Percentiles rank a stretch among this genome's conserved stretches.
phyloP scores from a whole-genome alignment of 257 asterid genomes.

The Orobanche coerulescens region DNA sequence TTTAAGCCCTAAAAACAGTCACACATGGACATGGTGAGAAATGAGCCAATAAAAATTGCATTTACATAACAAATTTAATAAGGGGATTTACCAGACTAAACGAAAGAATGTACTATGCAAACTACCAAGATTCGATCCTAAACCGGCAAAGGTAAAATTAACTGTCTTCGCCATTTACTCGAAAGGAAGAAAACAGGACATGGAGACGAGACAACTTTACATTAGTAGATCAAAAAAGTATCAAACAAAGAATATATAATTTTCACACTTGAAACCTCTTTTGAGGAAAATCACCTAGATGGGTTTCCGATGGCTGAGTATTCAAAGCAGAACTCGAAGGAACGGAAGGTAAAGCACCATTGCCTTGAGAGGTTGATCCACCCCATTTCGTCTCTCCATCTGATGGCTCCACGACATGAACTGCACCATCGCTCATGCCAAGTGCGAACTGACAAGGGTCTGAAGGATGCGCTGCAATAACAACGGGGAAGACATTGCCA shows the following conservation, averaged over 20 bases:
- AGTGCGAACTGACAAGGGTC: constrained; percentile 85
- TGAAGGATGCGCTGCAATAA: constrained; percentile 85
- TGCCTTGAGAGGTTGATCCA: constrained; percentile 58
- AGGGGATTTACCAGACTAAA: background rate
- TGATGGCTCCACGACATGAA: constrained; percentile 79
- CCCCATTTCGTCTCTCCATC: constrained; percentile 90
- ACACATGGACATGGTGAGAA: too few species aligned
- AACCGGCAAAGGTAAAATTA: constrained; percentile 15
- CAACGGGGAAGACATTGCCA: constrained; percentile 51
- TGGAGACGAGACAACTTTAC: constrained; percentile 25
- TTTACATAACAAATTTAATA: constrained; percentile 17
- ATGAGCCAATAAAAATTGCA: constrained; percentile 9
- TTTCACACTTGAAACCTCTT: too few species aligned
- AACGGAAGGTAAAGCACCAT: constrained; percentile 52
- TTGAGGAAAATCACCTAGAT: constrained; percentile 26
- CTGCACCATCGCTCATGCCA: constrained; percentile 87
- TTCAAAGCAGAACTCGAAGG: constrained; percentile 86
- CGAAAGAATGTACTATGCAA: background rate
- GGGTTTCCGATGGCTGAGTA: constrained; percentile 85
- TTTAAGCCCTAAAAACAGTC: too few species aligned
- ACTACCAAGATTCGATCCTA: constrained; percentile 4
- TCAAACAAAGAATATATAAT: background rate
- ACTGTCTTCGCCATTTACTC: constrained; percentile 6
- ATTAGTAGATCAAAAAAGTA: constrained; percentile 20
- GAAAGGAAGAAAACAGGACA: too few species aligned